These are phyloP conservation scores for Fusarium staphyleae DNA, from an alignment of 2,329 filamentous ascomycete genomes.

Conservation along the genomic window DNA sequence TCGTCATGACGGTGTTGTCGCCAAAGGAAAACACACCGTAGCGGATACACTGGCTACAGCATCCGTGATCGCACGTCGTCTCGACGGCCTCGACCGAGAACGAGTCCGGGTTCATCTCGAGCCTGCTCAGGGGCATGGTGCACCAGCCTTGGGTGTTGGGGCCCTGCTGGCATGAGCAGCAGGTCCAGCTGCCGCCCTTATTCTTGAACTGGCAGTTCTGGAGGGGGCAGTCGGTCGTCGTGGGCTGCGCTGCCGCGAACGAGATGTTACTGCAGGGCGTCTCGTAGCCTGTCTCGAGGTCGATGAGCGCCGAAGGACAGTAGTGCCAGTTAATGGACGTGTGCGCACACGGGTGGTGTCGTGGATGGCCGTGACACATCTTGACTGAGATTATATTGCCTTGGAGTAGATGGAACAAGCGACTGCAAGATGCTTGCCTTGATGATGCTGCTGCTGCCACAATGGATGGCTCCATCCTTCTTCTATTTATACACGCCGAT, in stretches of 20 bases:
- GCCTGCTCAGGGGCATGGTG: constrained; percentile 46
- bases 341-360: constrained; percentile 60
- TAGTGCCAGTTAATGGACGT: constrained; percentile 64
- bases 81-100: constrained; percentile 48
- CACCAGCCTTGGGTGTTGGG: constrained; percentile 64
- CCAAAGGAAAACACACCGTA: constrained; percentile 45
- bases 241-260: constrained; percentile 55
- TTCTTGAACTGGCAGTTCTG: constrained; percentile 59
- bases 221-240: constrained; percentile 55
- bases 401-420: background rate
- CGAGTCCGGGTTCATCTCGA: constrained; percentile 44
- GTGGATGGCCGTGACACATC: constrained; percentile 64
- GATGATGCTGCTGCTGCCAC: background rate
- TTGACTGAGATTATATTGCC: constrained; percentile 21
- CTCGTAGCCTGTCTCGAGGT: constrained; percentile 58
- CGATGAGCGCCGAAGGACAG: constrained; percentile 55
- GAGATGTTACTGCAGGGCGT: constrained; percentile 57
- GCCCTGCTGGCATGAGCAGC: constrained; percentile 59
- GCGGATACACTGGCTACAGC: constrained; percentile 57
- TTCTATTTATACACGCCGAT: constrained; percentile 32
- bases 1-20: background rate
- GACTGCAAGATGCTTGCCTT: background rate
- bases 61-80: constrained; percentile 59
- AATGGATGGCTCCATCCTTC: constrained; percentile 5
- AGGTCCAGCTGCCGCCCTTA: constrained; percentile 60